Evolutionary conservation across 2,329 filamentous ascomycete species (phyloP).

Genomic region (Blastomyces gilchristii): DNA sequence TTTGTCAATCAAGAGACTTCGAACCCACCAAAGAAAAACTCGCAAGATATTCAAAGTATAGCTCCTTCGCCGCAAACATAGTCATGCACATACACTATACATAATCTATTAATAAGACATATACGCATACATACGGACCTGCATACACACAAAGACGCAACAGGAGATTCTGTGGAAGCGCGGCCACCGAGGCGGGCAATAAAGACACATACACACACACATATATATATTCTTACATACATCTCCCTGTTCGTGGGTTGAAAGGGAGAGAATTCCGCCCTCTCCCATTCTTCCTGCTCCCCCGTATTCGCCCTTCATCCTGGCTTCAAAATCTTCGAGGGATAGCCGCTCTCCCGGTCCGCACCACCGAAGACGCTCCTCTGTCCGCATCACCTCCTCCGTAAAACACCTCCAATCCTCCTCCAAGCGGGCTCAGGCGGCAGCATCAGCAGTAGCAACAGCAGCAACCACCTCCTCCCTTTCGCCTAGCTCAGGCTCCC

Average conservation of each 20-base stretch:
- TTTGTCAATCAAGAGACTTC: no score
- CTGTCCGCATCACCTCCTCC: conserved; percentile 43
- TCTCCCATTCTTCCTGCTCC: neutral
- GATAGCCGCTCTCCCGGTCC: conserved; percentile 18
- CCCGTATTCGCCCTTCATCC: neutral
- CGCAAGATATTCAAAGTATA: no score
- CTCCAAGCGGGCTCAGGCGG: conserved; percentile 19
- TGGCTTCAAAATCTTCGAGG: conserved; percentile 2
- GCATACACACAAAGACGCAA: neutral
- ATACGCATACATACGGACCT: neutral
- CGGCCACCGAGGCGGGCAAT: neutral
- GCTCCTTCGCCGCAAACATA: neutral
- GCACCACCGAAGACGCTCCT: conserved; percentile 31
- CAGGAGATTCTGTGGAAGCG: neutral
- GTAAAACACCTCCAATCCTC: conserved; percentile 27
- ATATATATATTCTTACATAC: neutral
- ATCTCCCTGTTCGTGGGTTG: neutral
- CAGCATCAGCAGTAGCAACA: neutral
- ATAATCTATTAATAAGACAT: neutral
- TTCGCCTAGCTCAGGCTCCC: conserved; percentile 20
- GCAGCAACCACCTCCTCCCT: conserved; percentile 20
- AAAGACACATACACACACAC: neutral
- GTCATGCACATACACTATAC: neutral
- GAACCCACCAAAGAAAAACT: no score
- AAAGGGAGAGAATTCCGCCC: neutral